These are phyloP conservation scores for Fusarium sp. DNA, from an alignment of 2,329 filamentous ascomycete genomes.

Conservation along the genomic window DNA sequence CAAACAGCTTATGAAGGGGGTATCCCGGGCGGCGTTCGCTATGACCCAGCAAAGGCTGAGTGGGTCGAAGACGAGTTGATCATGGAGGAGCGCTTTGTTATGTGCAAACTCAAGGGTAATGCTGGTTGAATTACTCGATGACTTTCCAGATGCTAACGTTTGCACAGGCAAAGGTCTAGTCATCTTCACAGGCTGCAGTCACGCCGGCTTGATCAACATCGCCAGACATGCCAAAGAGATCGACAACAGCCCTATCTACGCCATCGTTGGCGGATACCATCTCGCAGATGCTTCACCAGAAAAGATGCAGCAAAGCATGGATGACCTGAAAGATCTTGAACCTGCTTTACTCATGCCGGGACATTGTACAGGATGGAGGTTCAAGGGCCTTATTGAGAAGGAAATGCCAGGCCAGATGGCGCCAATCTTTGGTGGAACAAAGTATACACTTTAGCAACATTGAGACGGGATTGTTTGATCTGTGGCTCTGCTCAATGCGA, in stretches of 20 bases:
- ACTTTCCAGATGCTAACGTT: neutral
- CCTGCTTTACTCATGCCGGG: neutral
- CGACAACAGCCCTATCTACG: neutral
- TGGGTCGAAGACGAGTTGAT: neutral
- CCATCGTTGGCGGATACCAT: neutral
- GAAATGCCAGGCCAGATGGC: neutral
- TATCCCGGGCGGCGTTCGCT: neutral
- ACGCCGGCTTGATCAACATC: neutral
- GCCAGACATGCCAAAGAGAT: neutral
- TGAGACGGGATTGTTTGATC: too few relatives aligned
- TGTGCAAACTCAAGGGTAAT: neutral
- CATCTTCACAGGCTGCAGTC: neutral
- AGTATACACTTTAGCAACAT: neutral
- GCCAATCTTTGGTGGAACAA: neutral
- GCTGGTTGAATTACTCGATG: accelerated
- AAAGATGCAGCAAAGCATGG: neutral
- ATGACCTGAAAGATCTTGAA: neutral
- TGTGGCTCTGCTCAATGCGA: too few relatives aligned
- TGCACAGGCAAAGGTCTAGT: neutral
- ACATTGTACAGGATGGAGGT: slow-evolving; percentile 1
- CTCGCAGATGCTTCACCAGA: neutral
- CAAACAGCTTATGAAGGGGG: neutral
- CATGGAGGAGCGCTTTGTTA: neutral
- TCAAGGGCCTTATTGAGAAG: neutral
- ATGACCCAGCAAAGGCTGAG: neutral